Base-by-base conservation (phyloP, 1,284 basidiomycete genomes). In the Termitomyces sp. region DNA sequence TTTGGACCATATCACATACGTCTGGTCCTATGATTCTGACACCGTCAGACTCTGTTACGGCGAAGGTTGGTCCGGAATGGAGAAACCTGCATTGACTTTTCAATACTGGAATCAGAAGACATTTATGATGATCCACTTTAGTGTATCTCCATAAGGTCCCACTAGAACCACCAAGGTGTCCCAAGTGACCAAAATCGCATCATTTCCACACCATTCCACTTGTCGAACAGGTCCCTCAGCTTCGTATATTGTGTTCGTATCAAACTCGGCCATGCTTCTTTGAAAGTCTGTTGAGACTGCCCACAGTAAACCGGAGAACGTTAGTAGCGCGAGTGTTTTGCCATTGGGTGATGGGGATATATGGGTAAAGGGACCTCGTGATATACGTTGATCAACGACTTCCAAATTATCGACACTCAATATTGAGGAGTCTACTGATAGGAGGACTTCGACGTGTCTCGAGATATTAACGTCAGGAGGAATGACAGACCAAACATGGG, bases 131-230 rank as follows among this genome's bases (percentile, higher is more conserved):
- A 40, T 15, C 13, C 10, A 42, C 91, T 82, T 82, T 24, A 98
- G 73, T 1, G 85, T 88, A 61, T 96, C 94, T 1, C 94, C 94
- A 59, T 87, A 92, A 3, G 96, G 96, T 2, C 96, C 95, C 8
- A 98, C 89, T 46, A 99, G 79, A 13, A 95, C 73, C 0, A 88
- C 88, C 44, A 87, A 74, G n/a, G 81, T 77, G 38, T 83, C 82
- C 89, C 92, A 98, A 2, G 86, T 88, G 15, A 98, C 79, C 2
- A 94, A 80, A 26, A 99, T 89, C 0, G 94, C 93, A 69, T 99
- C 94, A 67, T 94, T 94, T 5, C 95, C 95, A 66, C 95, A 98
- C 97, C 97, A 99, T 65, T 90, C 89, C 0, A 95, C 85, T 62
- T 88, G 85, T 30, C 79, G 70, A 5, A 88, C 77, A 7, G 75